Conservation (phyloP, 306 rosid species). For the Castanospermum australe region DNA sequence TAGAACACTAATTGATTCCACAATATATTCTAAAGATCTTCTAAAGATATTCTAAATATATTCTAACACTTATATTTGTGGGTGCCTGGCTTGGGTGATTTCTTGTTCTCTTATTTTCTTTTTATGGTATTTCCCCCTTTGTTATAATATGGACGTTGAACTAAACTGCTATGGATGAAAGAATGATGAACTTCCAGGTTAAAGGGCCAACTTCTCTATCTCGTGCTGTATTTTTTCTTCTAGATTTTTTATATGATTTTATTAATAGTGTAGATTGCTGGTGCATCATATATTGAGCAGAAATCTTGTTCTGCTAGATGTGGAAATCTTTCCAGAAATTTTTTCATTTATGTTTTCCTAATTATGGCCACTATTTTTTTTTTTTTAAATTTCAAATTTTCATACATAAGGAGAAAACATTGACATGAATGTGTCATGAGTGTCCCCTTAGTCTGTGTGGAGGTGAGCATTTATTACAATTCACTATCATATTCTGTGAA, state of each 20-base stretch:
- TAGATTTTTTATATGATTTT: not conserved
- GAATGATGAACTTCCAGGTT: constrained; percentile 3
- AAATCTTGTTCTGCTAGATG: constrained; percentile 2
- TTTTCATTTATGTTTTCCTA: not conserved
- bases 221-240: not conserved
- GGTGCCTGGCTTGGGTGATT: not conserved
- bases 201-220: not conserved
- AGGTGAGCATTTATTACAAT: not conserved
- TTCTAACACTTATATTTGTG: not conserved
- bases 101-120: not conserved
- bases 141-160: not conserved
- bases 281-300: not conserved
- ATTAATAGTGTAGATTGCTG: not conserved
- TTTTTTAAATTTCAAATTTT: not conserved
- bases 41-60: no score
- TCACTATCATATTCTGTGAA: not conserved
- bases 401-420: not conserved
- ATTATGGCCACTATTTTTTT: not conserved
- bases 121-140: not conserved
- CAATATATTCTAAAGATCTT: no score
- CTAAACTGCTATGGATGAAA: not conserved
- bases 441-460: not conserved
- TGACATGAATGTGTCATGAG: not conserved
- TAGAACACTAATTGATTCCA: no score
- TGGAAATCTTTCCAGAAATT: not conserved